These are phyloP conservation scores for Linnemannia hyalina DNA, from an alignment of 192 early-diverging fungal genomes.

Conservation along the genomic window DNA sequence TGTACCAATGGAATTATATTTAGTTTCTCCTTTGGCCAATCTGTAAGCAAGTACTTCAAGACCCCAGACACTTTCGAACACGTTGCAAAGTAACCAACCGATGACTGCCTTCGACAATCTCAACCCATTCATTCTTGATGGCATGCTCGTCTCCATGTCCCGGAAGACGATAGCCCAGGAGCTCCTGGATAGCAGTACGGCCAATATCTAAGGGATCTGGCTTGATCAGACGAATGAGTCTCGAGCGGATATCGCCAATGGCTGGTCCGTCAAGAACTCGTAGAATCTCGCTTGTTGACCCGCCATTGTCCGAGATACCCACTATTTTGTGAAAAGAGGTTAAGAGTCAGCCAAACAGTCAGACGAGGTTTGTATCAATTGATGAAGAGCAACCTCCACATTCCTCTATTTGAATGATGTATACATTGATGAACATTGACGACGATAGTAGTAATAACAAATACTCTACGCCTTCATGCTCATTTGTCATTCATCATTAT, in stretches of 20 bases:
- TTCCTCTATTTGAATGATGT: neutral
- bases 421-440: neutral
- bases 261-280: constrained; percentile 81
- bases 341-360: neutral
- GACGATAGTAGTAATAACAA: neutral
- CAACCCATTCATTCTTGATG: constrained; percentile 81
- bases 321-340: constrained; percentile 34
- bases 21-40: neutral
- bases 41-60: neutral
- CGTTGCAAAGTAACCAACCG: constrained; percentile 54
- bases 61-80: neutral
- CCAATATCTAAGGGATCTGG: constrained; percentile 67
- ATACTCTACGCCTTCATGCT: neutral
- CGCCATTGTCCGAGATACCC: constrained; percentile 83
- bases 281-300: constrained; percentile 75
- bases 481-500: neutral
- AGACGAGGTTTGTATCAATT: neutral
- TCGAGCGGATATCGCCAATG: constrained; percentile 80
- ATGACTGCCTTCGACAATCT: constrained; percentile 81
- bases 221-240: constrained; percentile 75
- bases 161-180: constrained; percentile 78
- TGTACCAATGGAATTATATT: neutral
- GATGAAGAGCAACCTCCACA: neutral
- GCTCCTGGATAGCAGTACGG: constrained; percentile 73
- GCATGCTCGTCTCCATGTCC: constrained; percentile 60